These are phyloP conservation scores for Sphagnum contortum DNA, from an alignment of 225 moss, liverwort and hornwort genomes.

Conservation along the genomic window DNA sequence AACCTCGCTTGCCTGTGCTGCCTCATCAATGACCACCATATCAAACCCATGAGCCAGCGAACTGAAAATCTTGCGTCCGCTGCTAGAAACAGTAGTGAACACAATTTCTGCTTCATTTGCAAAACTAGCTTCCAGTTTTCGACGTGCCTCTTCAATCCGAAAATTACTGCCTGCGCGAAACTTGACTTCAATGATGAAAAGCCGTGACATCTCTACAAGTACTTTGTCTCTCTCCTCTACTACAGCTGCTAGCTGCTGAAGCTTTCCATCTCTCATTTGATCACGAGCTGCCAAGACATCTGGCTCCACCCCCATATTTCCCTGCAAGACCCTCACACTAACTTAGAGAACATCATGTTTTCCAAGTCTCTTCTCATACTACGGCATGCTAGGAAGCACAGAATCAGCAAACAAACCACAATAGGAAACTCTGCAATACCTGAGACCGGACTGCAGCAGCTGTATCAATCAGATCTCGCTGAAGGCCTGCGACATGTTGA, in stretches of 20 bases:
- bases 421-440: conserved; percentile 12
- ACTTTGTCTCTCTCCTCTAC: conserved; percentile 95
- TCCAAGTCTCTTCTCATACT: neutral
- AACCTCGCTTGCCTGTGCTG: conserved; percentile 99
- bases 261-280: conserved; percentile 78
- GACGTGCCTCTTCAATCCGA: conserved; percentile 73
- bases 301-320: conserved; percentile 84
- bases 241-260: conserved; percentile 89
- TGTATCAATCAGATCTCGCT: conserved; percentile 79
- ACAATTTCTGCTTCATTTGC: conserved; percentile 99
- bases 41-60: conserved; percentile 98
- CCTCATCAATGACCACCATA: conserved; percentile 99
- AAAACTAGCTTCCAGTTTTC: conserved; percentile 98
- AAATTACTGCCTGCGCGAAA: conserved; percentile 70
- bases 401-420: neutral
- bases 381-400: neutral
- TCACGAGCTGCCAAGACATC: conserved; percentile 85
- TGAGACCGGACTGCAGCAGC: conserved; percentile 58
- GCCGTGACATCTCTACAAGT: conserved; percentile 89
- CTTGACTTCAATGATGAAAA: conserved; percentile 78
- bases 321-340: conserved; percentile 17
- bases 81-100: conserved; percentile 95
- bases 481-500: conserved; percentile 65
- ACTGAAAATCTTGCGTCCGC: conserved; percentile 87
- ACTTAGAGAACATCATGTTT: too few relatives aligned